Evolutionary conservation across 441 rosid species (phyloP).

Genomic region (Pelargonium australe): DNA sequence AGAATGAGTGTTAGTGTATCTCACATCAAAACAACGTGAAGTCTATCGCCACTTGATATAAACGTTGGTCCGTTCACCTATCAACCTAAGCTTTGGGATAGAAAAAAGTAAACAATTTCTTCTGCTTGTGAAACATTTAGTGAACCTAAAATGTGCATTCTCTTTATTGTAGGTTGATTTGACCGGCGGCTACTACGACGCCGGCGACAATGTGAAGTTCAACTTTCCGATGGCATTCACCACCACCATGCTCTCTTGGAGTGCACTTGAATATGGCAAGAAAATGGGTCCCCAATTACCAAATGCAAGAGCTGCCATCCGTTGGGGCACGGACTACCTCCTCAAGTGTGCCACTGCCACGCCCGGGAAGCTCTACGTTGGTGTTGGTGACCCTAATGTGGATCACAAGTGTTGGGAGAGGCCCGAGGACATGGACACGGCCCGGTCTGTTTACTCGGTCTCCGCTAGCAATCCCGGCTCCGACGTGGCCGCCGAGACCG

Average conservation of each 20-base stretch:
- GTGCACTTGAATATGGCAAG: constrained; percentile 52
- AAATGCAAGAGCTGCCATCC: constrained; percentile 40
- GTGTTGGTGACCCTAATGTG: constrained; percentile 60
- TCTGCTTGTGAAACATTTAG: no score
- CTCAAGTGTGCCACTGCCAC: constrained; percentile 65
- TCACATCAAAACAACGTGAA: no score
- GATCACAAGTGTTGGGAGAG: constrained; percentile 77
- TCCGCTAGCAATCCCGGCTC: constrained; percentile 58
- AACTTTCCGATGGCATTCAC: constrained; percentile 68
- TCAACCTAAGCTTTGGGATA: no score
- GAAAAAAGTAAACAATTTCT: no score
- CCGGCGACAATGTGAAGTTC: constrained; percentile 70
- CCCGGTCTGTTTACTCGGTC: constrained; percentile 45
- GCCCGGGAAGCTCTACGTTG: constrained; percentile 71
- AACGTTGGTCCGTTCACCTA: no score
- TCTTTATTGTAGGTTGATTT: constrained; percentile 44
- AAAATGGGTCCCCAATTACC: constrained; percentile 42
- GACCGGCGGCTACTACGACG: constrained; percentile 64
- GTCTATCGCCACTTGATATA: no score
- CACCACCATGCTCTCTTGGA: constrained; percentile 62
- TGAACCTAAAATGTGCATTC: not conserved
- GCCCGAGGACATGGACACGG: constrained; percentile 69
- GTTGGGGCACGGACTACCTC: constrained; percentile 58
- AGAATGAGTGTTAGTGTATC: no score
- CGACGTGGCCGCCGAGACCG: constrained; percentile 58